Conservation (phyloP, 306 rosid species). For the Crataegus laevigata region DNA sequence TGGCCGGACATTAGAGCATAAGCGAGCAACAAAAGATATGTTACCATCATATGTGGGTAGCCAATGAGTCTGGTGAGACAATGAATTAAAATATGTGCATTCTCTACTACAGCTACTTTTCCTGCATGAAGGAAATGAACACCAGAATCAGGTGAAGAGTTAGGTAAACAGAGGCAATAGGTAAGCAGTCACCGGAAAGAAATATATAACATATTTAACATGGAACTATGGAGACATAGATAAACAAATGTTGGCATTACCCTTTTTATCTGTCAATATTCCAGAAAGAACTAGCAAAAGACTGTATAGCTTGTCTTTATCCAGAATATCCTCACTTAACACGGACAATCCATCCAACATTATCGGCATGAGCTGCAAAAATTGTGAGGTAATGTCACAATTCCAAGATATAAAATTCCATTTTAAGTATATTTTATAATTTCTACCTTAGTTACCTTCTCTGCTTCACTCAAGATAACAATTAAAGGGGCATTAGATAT, state of each 20-base stretch:
- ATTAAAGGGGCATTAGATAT: conserved; percentile 62
- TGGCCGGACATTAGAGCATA: neutral
- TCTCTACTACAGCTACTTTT: conserved; percentile 58
- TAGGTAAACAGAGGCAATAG: neutral
- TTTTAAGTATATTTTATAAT: neutral
- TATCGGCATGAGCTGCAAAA: conserved; percentile 78
- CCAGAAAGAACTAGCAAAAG: conserved; percentile 86
- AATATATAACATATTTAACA: neutral
- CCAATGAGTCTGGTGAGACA: conserved; percentile 50
- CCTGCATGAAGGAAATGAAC: conserved; percentile 38
- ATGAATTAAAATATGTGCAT: conserved; percentile 53
- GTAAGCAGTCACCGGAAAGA: neutral
- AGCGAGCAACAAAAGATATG: conserved; percentile 15
- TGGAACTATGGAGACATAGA: neutral
- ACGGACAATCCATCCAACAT: conserved; percentile 61
- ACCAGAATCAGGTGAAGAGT: neutral
- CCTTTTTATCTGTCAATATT: conserved; percentile 67
- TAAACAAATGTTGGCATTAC: conserved; percentile 32
- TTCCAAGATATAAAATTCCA: neutral
- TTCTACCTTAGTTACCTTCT: conserved; percentile 40
- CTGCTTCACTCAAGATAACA: conserved; percentile 66
- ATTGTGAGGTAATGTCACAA: conserved; percentile 7
- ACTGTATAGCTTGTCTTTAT: conserved; percentile 59
- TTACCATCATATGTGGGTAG: conserved; percentile 83
- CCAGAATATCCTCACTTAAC: conserved; percentile 51